Conservation (phyloP, 2,329 filamentous ascomycete genomes). For the Triangularia setosa region DNA sequence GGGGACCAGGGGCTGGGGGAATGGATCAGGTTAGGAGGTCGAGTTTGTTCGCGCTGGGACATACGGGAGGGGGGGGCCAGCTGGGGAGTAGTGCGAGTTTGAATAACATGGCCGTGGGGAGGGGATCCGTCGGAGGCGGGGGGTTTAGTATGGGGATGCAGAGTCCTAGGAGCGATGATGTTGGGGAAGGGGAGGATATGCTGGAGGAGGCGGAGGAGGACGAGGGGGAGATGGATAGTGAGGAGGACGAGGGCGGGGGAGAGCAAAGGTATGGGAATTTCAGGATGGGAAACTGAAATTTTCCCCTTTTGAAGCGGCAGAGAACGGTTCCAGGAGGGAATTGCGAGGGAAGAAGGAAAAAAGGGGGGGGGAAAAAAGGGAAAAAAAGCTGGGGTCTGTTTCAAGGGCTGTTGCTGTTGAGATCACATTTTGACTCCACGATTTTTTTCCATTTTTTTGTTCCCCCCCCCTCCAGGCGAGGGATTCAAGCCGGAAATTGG, state of each 20-base stretch:
- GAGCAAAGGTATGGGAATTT: constrained; percentile 52
- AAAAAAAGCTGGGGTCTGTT: no score
- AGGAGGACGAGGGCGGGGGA: constrained; percentile 49
- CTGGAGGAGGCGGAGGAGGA: constrained; percentile 43
- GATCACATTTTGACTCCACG: no score
- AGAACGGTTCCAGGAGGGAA: no score
- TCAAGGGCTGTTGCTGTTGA: no score
- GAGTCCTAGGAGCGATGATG: constrained; percentile 43
- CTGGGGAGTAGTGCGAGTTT: constrained; percentile 16
- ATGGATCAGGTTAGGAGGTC: constrained; percentile 17
- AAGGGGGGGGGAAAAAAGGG: no score
- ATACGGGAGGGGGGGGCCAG: no score
- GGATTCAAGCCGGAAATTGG: background rate
- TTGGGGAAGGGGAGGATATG: no score
- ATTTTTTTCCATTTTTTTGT: no score
- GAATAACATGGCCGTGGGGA: constrained; percentile 9
- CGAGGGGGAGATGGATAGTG: constrained; percentile 47
- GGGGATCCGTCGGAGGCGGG: constrained; percentile 2
- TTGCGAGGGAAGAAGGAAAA: background rate
- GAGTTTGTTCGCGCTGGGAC: constrained; percentile 36
- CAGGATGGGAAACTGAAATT: constrained; percentile 12
- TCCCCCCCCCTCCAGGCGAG: no score
- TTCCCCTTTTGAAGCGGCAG: no score
- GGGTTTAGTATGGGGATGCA: constrained; percentile 43
- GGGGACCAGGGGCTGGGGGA: constrained; percentile 31